Base-by-base conservation (phyloP, 257 asterid genomes). In the Rubia yunnanensis region DNA sequence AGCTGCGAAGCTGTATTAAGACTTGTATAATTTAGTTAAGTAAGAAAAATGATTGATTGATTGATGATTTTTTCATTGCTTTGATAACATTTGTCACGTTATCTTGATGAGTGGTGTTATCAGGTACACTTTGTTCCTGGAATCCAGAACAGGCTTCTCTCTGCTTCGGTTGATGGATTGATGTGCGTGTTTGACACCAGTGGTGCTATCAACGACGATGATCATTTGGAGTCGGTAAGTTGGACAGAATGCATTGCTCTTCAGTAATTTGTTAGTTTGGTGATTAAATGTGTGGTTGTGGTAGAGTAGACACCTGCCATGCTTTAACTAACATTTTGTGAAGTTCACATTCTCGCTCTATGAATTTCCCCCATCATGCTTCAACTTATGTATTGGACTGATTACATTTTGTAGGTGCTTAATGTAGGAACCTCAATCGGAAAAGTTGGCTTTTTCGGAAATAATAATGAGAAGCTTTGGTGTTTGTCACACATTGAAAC, bases 151-250 rank as follows among this genome's bases (percentile, higher is more conserved):
- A 88, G 77, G 80, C 92, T 94, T 68, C 72, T 86, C 56, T 94
- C 99, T 39, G 94, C 95, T 74, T 94, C 99, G 1, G 94, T 89
- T 59, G 99, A 94, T 82, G 99, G 99, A 67, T 75, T 94, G 78
- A 88, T 94, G 81, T 94, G 99, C 72, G 79, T 94, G 20, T 94
- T 90, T 62, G 97, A 94, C 74, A 82, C 96, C 59, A 73, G 83
- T 60, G 97, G 96, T 62, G 83, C 81, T 70, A 85, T 94, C 70
- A 88, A 88, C 59, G 99, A 94, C n/a, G 96, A 88, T 53, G 97
- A 94, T 67, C 85, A 87, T 79, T 72, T 94, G 85, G 68, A 77
- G 32, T 82, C 97, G 20, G 99, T 94, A 79, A 82, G 96, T 82
- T 34, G 28, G 65, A 57, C 13, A 39, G 59, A 18, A 44, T 31